Evolutionary conservation across 2,329 filamentous ascomycete species (phyloP).

Genomic region (Microcyclospora tardicrescens): DNA sequence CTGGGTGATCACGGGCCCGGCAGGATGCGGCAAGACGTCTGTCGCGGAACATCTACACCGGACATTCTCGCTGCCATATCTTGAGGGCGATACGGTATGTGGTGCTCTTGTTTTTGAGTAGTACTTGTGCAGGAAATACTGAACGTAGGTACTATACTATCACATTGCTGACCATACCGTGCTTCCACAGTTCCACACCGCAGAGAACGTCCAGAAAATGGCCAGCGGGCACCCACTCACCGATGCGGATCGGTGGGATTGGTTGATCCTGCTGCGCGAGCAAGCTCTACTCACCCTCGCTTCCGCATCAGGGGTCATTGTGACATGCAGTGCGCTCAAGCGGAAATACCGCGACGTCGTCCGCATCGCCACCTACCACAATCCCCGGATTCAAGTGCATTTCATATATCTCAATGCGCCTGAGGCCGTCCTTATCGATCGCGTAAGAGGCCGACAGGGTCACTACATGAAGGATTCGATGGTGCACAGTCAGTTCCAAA

Average conservation of each 20-base stretch:
- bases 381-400: constrained; percentile 47
- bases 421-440: constrained; percentile 60
- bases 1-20: constrained; percentile 40
- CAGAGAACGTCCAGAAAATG: constrained; percentile 65
- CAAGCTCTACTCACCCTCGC: constrained; percentile 22
- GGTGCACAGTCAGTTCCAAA: constrained; percentile 84
- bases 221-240: constrained; percentile 67
- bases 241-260: constrained; percentile 94
- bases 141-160: too few species aligned
- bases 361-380: constrained; percentile 35
- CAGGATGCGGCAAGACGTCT: constrained; percentile 42
- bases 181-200: constrained; percentile 33
- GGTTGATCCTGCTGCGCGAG: constrained; percentile 50
- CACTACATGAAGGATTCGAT: constrained; percentile 96
- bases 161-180: too few species aligned
- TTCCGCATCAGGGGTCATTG: constrained; percentile 53
- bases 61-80: constrained; percentile 32
- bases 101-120: background rate
- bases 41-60: constrained; percentile 34
- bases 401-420: constrained; percentile 82
- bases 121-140: background rate
- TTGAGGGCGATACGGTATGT: constrained; percentile 40
- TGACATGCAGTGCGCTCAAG: constrained; percentile 93
- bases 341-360: constrained; percentile 80
- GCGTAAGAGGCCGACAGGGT: constrained; percentile 60